phyloP scores from a whole-genome alignment of 164 flowering plant genomes.

The Nymphaea thermarum region DNA sequence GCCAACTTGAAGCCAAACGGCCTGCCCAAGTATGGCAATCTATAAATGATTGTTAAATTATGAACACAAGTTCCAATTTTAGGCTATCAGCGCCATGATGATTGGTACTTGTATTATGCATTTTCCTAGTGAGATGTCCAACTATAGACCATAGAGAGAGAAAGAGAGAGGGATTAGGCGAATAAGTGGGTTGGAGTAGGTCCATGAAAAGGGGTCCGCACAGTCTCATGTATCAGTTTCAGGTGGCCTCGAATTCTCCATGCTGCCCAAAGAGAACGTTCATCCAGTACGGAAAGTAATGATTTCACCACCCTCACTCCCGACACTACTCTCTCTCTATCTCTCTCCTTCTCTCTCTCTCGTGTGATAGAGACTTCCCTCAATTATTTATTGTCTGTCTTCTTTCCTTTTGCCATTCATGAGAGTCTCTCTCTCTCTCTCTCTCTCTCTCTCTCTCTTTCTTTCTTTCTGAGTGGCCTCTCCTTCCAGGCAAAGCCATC shows the following conservation, averaged over 20 bases:
- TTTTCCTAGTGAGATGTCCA: background rate
- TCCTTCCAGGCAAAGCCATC: background rate
- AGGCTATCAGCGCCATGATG: background rate
- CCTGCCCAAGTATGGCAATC: too few species aligned
- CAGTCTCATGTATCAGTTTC: slow-evolving; percentile 18
- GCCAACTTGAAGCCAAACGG: too few species aligned
- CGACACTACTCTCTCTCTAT: background rate
- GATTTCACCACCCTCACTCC: slow-evolving; percentile 5
- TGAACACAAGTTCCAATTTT: too few species aligned
- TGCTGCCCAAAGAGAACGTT: slow-evolving; percentile 27
- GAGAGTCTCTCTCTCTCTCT: background rate
- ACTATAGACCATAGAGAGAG: background rate
- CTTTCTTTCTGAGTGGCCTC: background rate
- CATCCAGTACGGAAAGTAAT: slow-evolving; percentile 19
- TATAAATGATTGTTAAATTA: too few species aligned
- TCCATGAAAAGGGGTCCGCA: slow-evolving; percentile 13
- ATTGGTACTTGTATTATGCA: background rate
- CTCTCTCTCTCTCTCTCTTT: background rate
- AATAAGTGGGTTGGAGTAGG: background rate
- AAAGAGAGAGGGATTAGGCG: background rate
- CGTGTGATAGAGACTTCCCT: background rate
- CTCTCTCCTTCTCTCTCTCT: background rate
- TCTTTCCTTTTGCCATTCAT: background rate
- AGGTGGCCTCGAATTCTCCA: slow-evolving; percentile 22
- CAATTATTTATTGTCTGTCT: background rate